phyloP scores from a whole-genome alignment of 768 basidiomycete genomes.

The Amylocystis lapponica region DNA sequence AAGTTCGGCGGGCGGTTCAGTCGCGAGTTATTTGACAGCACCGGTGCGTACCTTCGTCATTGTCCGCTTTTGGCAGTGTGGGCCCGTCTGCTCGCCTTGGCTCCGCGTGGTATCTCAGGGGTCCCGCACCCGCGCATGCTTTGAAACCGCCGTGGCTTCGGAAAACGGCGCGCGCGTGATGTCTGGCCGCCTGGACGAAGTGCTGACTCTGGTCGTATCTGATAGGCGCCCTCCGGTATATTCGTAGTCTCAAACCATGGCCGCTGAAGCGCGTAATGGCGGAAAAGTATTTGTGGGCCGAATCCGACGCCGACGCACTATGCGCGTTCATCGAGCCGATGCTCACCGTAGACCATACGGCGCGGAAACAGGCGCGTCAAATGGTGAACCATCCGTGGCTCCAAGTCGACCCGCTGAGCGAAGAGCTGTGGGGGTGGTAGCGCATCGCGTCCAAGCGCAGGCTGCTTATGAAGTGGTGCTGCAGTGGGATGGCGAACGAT shows the following conservation, averaged over 20 bases:
- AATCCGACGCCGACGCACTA: conserved; percentile 49
- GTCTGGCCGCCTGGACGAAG: no score
- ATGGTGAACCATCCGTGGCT: conserved; percentile 78
- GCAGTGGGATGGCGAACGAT: not conserved
- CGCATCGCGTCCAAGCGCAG: no score
- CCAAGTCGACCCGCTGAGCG: conserved; percentile 23
- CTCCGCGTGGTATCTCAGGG: no score
- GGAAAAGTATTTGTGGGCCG: conserved; percentile 79
- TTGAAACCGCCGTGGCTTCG: no score
- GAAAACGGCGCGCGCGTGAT: no score
- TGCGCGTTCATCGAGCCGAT: conserved; percentile 72
- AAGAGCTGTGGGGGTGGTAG: conserved; percentile 16
- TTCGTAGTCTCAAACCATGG: conserved; percentile 72
- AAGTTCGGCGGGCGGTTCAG: conserved; percentile 85
- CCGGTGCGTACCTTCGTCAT: conserved; percentile 36
- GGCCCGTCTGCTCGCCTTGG: no score
- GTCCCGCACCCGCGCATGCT: no score
- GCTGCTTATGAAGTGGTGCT: no score
- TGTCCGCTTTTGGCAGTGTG: not conserved
- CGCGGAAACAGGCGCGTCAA: conserved; percentile 66
- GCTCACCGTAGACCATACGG: conserved; percentile 64
- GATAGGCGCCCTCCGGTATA: conserved; percentile 65
- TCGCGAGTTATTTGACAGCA: conserved; percentile 76
- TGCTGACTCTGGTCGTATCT: no score
- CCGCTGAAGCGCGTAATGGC: conserved; percentile 78